A percentile compares a stretch with the other conserved stretches of the same genome.
Conservation (phyloP, 2,329 filamentous ascomycete genomes). For the Penicillium verrucosum region DNA sequence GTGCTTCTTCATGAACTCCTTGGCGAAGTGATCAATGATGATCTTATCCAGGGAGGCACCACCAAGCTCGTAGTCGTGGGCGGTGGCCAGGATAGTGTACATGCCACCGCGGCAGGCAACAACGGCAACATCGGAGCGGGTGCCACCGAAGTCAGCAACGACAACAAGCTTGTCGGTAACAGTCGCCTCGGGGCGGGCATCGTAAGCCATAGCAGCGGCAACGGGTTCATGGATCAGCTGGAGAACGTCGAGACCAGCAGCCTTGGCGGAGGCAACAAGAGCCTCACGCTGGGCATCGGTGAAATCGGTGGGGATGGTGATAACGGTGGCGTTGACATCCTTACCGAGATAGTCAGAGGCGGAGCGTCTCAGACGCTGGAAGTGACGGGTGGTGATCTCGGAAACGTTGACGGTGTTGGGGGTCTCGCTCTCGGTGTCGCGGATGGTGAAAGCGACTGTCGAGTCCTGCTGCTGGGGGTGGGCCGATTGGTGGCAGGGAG, state of each 20-base stretch:
- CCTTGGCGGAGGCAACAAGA: constrained; percentile 71
- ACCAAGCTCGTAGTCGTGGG: constrained; percentile 92
- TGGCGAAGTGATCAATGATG: constrained; percentile 92
- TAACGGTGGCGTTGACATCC: constrained; percentile 88
- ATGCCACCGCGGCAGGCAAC: constrained; percentile 89
- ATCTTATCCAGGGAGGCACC: constrained; percentile 84
- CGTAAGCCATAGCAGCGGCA: constrained; percentile 84
- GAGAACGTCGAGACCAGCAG: constrained; percentile 80
- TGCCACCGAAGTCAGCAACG: constrained; percentile 89
- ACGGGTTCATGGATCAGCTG: constrained; percentile 92
- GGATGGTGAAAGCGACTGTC: constrained; percentile 75
- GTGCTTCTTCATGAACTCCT: constrained; percentile 99
- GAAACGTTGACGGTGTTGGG: constrained; percentile 69
- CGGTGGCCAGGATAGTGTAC: constrained; percentile 90
- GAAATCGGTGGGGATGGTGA: constrained; percentile 94
- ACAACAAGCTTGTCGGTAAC: constrained; percentile 83
- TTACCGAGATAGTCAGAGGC: constrained; percentile 92
- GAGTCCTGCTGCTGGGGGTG: constrained; percentile 75
- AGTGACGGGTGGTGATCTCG: constrained; percentile 79
- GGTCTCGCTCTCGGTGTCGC: constrained; percentile 67
- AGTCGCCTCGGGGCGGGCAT: constrained; percentile 73
- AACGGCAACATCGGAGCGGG: constrained; percentile 85
- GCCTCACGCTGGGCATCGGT: constrained; percentile 80
- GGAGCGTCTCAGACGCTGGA: constrained; percentile 75
- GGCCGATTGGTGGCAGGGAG: constrained; percentile 87